phyloP scores from a whole-genome alignment of 306 rosid species.

The Hippophae rhamnoides region DNA sequence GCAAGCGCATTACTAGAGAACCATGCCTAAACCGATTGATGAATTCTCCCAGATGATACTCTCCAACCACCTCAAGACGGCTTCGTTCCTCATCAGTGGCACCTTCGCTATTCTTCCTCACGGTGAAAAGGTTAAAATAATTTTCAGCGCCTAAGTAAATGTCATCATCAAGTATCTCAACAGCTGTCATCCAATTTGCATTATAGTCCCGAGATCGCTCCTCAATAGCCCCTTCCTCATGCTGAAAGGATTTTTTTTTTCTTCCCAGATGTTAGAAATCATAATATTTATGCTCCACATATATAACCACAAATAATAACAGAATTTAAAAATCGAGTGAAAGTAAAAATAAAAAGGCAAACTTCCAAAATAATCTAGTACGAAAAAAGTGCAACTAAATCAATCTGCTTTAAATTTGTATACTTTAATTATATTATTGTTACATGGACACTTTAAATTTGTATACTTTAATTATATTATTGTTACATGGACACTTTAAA shows the following conservation, averaged over 20 bases:
- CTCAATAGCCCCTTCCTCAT: conserved; percentile 97
- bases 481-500: no score
- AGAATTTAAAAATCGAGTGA: no score
- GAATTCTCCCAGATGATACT: conserved; percentile 90
- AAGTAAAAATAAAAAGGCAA: no score
- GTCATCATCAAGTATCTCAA: conserved; percentile 94
- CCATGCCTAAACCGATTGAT: conserved; percentile 73
- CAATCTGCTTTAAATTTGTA: no score
- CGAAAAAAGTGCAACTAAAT: no score
- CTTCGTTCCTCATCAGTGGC: conserved; percentile 89
- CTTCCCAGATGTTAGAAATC: background rate
- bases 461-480: no score
- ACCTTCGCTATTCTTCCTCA: conserved; percentile 72
- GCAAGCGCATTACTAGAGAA: conserved; percentile 89
- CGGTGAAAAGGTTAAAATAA: conserved; percentile 43
- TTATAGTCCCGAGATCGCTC: conserved; percentile 95
- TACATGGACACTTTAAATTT: no score
- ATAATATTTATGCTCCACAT: no score
- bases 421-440: no score
- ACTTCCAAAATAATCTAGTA: no score
- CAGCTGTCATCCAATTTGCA: conserved; percentile 96
- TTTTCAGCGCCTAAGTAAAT: conserved; percentile 89
- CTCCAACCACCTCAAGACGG: conserved; percentile 88
- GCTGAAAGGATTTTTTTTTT: conserved; percentile 33
- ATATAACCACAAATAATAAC: no score